Evolutionary conservation across 352 stramenopile genomes (phyloP).

Genomic region (Phytopythium vexans): DNA sequence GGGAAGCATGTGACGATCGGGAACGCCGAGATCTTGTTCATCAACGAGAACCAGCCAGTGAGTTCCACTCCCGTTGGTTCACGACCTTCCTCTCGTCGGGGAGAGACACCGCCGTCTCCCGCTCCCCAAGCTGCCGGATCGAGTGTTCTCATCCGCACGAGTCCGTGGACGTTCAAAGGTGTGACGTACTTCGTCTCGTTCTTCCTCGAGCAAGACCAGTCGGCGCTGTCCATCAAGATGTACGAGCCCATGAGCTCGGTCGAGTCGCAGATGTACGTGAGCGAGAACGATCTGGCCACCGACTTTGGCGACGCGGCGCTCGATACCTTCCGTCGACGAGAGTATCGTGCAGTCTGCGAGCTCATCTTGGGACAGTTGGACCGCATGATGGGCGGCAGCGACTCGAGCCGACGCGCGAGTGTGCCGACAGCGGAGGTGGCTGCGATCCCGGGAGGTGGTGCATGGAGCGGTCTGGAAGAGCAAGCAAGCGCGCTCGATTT

Average conservation of each 20-base stretch:
- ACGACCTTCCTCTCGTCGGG: slow-evolving; percentile 9
- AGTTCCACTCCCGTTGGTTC: slow-evolving; percentile 12
- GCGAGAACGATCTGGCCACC: slow-evolving; percentile 41
- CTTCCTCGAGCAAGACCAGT: slow-evolving; percentile 34
- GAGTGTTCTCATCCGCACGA: slow-evolving; percentile 49
- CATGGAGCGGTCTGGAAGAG: neutral
- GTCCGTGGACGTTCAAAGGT: slow-evolving; percentile 60
- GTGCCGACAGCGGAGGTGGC: too few relatives aligned
- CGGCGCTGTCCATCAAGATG: slow-evolving; percentile 61
- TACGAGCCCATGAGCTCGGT: slow-evolving; percentile 79
- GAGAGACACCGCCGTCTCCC: slow-evolving; percentile 12
- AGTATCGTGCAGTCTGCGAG: slow-evolving; percentile 57
- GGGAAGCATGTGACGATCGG: slow-evolving; percentile 63
- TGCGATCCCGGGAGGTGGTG: too few relatives aligned
- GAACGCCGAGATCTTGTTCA: slow-evolving; percentile 62
- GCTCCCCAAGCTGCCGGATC: neutral
- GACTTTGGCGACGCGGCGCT: slow-evolving; percentile 50
- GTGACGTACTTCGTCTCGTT: slow-evolving; percentile 84
- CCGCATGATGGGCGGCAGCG: slow-evolving; percentile 35
- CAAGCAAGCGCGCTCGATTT: slow-evolving; percentile 14
- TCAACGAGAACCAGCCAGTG: slow-evolving; percentile 68
- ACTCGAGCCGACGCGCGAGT: too few relatives aligned
- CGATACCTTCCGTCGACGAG: slow-evolving; percentile 35
- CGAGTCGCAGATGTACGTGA: slow-evolving; percentile 67
- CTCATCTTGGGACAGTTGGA: slow-evolving; percentile 59